phyloP scores from a whole-genome alignment of 208 protist species.

The Willaertia magna region DNA sequence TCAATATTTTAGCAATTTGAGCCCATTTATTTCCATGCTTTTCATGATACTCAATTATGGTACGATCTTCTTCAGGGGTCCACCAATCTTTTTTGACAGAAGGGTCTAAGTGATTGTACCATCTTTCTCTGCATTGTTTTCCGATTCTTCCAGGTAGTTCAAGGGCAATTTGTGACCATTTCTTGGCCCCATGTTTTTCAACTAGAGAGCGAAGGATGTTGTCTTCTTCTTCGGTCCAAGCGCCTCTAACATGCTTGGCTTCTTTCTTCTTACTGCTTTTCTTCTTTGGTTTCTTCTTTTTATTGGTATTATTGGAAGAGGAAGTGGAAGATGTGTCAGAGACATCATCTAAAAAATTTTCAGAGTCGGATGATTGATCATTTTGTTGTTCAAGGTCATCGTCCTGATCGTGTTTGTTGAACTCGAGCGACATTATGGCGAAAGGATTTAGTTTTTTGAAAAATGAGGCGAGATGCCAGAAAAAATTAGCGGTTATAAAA shows the following conservation, averaged over 20 bases:
- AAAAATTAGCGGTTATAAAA: no score
- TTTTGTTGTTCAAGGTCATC: not conserved
- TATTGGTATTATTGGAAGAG: not conserved
- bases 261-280: not conserved
- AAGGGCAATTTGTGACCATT: slow-evolving; percentile 31
- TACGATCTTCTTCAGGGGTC: slow-evolving; percentile 26
- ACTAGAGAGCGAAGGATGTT: slow-evolving; percentile 21
- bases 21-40: slow-evolving; percentile 24
- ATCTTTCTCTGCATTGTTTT: slow-evolving; percentile 37
- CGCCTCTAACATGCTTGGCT: slow-evolving; percentile 19
- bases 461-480: no score
- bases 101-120: slow-evolving; percentile 35
- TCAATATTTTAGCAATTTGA: slow-evolving; percentile 24
- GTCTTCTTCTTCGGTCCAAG: slow-evolving; percentile 35
- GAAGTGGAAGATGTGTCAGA: no score
- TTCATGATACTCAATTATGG: slow-evolving; percentile 18
- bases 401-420: no score
- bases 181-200: slow-evolving; percentile 25
- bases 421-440: no score
- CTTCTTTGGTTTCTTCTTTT: not conserved
- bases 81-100: slow-evolving; percentile 28
- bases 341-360: no score
- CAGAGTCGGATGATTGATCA: not conserved
- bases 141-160: slow-evolving; percentile 25
- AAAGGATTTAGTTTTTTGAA: no score